phyloP scores from a whole-genome alignment of 768 basidiomycete species.

The Vishniacozyma victoriae region DNA sequence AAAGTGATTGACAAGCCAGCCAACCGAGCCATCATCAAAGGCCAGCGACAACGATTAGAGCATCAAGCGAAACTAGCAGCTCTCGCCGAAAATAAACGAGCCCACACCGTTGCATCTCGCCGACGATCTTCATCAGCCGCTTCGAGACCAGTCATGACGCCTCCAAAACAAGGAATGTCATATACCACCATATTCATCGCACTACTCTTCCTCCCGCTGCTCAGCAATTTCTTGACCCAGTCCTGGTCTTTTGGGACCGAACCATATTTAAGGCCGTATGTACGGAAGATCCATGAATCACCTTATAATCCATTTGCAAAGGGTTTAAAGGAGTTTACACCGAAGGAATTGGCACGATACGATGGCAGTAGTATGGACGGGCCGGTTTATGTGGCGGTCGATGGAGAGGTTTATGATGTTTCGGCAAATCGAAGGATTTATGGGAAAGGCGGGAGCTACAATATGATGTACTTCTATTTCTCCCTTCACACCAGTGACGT shows the following conservation, averaged over 20 bases:
- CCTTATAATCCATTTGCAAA: slow-evolving; percentile 56
- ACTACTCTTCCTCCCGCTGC: slow-evolving; percentile 20
- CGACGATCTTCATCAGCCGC: slow-evolving; percentile 52
- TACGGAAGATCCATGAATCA: slow-evolving; percentile 12
- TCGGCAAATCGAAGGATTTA: slow-evolving; percentile 68
- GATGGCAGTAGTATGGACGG: slow-evolving; percentile 62
- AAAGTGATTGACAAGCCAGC: slow-evolving; percentile 50
- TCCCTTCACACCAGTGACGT: slow-evolving; percentile 10
- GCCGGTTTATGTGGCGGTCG: slow-evolving; percentile 84
- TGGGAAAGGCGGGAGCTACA: slow-evolving; percentile 68
- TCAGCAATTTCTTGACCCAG: slow-evolving; percentile 56
- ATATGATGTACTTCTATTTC: slow-evolving; percentile 35
- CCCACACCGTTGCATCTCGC: slow-evolving; percentile 51
- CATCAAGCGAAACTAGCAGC: slow-evolving; percentile 63
- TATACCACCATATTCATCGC: slow-evolving; percentile 6
- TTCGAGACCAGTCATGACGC: slow-evolving; percentile 48
- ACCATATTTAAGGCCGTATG: slow-evolving; percentile 7
- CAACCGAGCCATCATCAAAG: slow-evolving; percentile 54
- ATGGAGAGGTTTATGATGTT: slow-evolving; percentile 89
- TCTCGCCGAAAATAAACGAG: slow-evolving; percentile 51
- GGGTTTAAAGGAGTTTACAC: slow-evolving; percentile 59
- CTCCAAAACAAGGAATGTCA: neutral
- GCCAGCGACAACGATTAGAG: slow-evolving; percentile 56
- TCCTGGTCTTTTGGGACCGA: slow-evolving; percentile 20
- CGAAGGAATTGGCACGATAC: slow-evolving; percentile 59